A percentile compares a stretch with the other conserved stretches of the same genome.
These are phyloP conservation scores for Cicer arietinum DNA, from an alignment of 306 rosid genomes.

Conservation along the genomic window DNA sequence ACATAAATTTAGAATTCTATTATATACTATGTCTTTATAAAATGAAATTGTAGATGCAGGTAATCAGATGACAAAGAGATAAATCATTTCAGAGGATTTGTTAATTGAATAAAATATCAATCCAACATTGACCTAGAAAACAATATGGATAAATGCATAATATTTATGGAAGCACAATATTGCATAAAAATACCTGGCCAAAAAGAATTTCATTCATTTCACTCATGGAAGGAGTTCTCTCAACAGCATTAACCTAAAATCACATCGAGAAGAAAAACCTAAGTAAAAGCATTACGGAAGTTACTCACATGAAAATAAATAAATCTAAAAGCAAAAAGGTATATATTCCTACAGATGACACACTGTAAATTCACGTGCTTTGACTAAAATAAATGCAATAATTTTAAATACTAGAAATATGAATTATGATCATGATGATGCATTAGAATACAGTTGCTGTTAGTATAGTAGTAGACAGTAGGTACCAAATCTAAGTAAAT, in stretches of 20 bases:
- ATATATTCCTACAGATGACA: slow-evolving; percentile 21
- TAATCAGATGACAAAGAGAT: slow-evolving; percentile 32
- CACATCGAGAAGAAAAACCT: slow-evolving; percentile 43
- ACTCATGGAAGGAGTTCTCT: slow-evolving; percentile 99
- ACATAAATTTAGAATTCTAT: slow-evolving; percentile 8
- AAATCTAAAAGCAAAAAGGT: slow-evolving; percentile 30
- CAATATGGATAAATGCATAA: slow-evolving; percentile 21
- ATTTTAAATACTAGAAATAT: slow-evolving; percentile 23
- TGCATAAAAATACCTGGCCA: slow-evolving; percentile 76
- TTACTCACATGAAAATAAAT: slow-evolving; percentile 37
- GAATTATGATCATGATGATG: slow-evolving; percentile 15
- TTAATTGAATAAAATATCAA: slow-evolving; percentile 33
- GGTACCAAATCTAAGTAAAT: slow-evolving; percentile 9
- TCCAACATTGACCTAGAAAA: slow-evolving; percentile 18
- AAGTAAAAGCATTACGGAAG: slow-evolving; percentile 33
- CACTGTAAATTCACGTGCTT: slow-evolving; percentile 8
- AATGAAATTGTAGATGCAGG: slow-evolving; percentile 33
- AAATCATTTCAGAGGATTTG: slow-evolving; percentile 24
- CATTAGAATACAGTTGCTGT: slow-evolving; percentile 12
- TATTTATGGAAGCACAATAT: slow-evolving; percentile 32
- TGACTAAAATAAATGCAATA: slow-evolving; percentile 1
- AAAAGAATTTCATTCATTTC: slow-evolving; percentile 91
- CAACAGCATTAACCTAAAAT: slow-evolving; percentile 90
- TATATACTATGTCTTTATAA: slow-evolving; percentile 28
- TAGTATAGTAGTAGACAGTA: slow-evolving; percentile 1